Evolutionary conservation across 495 filamentous ascomycete species (phyloP).

Genomic region (Annulohypoxylon nitens): DNA sequence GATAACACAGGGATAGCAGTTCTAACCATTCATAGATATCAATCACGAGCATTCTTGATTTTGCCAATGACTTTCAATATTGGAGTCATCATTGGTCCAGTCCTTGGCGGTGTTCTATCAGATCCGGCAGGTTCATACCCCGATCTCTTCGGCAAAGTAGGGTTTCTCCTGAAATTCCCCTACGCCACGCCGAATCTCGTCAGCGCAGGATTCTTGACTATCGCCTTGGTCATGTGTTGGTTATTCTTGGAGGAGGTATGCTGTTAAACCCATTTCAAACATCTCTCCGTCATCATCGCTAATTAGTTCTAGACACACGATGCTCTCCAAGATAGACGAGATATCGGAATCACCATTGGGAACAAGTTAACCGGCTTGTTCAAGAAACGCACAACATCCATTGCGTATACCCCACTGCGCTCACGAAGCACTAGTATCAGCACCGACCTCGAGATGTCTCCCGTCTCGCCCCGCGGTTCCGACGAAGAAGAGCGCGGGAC

Average conservation of each 20-base stretch:
- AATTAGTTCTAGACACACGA: constrained; percentile 63
- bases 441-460: constrained; percentile 49
- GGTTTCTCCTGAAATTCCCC: constrained; percentile 76
- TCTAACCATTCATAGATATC: constrained; percentile 57
- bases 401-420: constrained; percentile 46
- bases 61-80: constrained; percentile 84
- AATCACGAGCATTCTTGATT: constrained; percentile 75
- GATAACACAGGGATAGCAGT: too few species aligned
- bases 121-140: constrained; percentile 81
- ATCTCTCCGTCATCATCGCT: background rate
- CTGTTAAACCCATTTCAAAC: background rate
- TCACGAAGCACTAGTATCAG: constrained; percentile 44
- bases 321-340: constrained; percentile 58
- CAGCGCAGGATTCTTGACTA: constrained; percentile 73
- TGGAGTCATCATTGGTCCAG: constrained; percentile 80
- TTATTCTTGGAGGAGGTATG: constrained; percentile 77
- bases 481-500: constrained; percentile 14
- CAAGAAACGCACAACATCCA: constrained; percentile 25
- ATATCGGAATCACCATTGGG: constrained; percentile 61
- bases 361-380: constrained; percentile 47
- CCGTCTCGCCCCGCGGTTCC: constrained; percentile 41
- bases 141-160: constrained; percentile 72
- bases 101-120: constrained; percentile 79
- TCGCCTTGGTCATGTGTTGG: constrained; percentile 68
- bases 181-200: constrained; percentile 83